Base-by-base conservation (phyloP, 345 rosid species). In the Bruguiera sexangula region DNA sequence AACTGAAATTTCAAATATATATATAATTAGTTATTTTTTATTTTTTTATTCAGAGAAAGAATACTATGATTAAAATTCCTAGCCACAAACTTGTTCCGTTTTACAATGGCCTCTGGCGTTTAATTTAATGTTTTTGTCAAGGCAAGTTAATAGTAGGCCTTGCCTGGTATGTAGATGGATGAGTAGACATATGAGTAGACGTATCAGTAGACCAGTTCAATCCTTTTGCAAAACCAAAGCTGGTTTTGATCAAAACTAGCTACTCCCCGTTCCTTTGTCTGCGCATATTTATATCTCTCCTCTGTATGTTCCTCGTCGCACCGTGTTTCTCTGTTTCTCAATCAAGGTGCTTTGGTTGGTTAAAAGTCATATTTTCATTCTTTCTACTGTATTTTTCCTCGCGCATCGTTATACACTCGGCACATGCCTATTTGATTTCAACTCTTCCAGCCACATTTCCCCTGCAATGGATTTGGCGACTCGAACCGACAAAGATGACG, bases 391-490 rank as follows among this genome's bases (percentile, higher is more conserved):
- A 43, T 43, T 13, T 43, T 43, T 43, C 50, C 15, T 11, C 15
- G 18, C 50, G 50, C 50, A 43, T 18, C 3, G 50, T 13, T 5
- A 43, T 2, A 2, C 48, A 10, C 18, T 43, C 3, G 18, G 50
- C 18, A 43, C 50, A 13, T 15, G 18, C 18, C 50, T 3, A 43
- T 15, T 43, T 43, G 16, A 39, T 39, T 39, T 39, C 13, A 39
- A 39, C 11, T 11, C 10, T 13, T 11, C 18, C 50, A 43, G 50
- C 18, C 50, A 13, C 50, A 43, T 13, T 13, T 76, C 31, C 75
- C 73, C 76, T 10, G 52, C 60, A 8, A 59, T 75, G 74, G 62
- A 32, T 56, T 62, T 62, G 54, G 69, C 53, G n/a, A 26, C 31
- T 5, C 48, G 69, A 11, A 19, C n/a, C 46, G n/a, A n/a, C 32